Conservation (phyloP, 2,329 filamentous ascomycete species). For the Neopestalotiopsis sp. region DNA sequence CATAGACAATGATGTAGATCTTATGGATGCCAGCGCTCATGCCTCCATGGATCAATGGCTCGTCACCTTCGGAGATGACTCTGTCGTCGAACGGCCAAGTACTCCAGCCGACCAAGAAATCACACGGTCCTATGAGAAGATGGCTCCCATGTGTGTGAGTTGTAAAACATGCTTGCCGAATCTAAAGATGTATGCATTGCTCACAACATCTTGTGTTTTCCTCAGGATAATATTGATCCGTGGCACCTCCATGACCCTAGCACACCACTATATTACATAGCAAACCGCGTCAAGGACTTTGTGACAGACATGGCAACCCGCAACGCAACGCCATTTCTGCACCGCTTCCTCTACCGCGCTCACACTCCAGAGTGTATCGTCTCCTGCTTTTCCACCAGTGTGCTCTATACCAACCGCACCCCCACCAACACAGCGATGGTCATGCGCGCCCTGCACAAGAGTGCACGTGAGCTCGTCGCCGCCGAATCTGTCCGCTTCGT, state of each 20-base stretch:
- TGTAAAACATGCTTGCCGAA: background rate
- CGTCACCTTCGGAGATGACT: background rate
- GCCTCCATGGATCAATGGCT: background rate
- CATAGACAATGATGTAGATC: background rate
- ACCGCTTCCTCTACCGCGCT: slow-evolving; percentile 34
- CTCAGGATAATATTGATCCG: slow-evolving; percentile 23
- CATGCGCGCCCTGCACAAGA: slow-evolving; percentile 32
- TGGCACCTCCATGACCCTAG: slow-evolving; percentile 37
- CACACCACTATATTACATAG: slow-evolving; percentile 31
- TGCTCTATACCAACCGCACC: slow-evolving; percentile 38
- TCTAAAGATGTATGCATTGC: background rate
- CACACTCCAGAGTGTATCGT: slow-evolving; percentile 35
- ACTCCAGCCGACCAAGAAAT: slow-evolving; percentile 27
- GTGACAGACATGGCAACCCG: slow-evolving; percentile 30
- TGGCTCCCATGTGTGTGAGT: slow-evolving; percentile 31
- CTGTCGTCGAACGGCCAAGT: slow-evolving; percentile 17
- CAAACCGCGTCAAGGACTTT: slow-evolving; percentile 33
- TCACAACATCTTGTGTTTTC: background rate
- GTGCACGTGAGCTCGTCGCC: slow-evolving; percentile 29
- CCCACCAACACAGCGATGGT: slow-evolving; percentile 34
- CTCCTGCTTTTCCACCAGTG: slow-evolving; percentile 35
- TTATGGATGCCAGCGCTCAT: background rate
- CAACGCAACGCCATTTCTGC: slow-evolving; percentile 37
- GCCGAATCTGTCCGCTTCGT: slow-evolving; percentile 18
- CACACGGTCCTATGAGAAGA: slow-evolving; percentile 23